Percentiles rank a stretch among this genome's conserved stretches.
Evolutionary conservation across 2,329 filamentous ascomycete genomes (phyloP).

Genomic region (Stagonosporopsis rhizophila): DNA sequence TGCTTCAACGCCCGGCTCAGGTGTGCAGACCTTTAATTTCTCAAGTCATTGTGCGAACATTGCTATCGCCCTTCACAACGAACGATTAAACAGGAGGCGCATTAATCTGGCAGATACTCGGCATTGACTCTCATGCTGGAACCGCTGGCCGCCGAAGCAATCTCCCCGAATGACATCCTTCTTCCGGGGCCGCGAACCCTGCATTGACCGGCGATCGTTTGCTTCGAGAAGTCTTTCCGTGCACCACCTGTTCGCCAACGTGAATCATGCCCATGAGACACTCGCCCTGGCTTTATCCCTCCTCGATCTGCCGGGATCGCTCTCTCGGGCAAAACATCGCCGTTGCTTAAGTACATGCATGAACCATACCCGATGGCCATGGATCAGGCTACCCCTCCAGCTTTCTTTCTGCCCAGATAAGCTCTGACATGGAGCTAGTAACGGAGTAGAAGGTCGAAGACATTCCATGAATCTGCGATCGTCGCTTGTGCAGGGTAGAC

Average conservation of each 20-base stretch:
- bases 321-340: slow-evolving; percentile 26
- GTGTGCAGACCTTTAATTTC: slow-evolving; percentile 9
- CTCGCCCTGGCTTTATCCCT: slow-evolving; percentile 19
- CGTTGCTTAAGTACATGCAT: slow-evolving; percentile 25
- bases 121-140: slow-evolving; percentile 26
- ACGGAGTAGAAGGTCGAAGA: slow-evolving; percentile 25
- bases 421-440: slow-evolving; percentile 23
- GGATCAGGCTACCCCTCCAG: slow-evolving; percentile 17
- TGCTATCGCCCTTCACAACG: slow-evolving; percentile 22
- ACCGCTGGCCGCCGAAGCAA: slow-evolving; percentile 7
- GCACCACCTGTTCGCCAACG: slow-evolving; percentile 33
- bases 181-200: slow-evolving; percentile 21
- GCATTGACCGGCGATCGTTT: slow-evolving; percentile 25
- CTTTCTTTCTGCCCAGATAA: slow-evolving; percentile 16
- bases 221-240: slow-evolving; percentile 34
- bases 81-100: background rate
- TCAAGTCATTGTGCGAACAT: background rate
- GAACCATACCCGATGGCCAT: slow-evolving; percentile 23
- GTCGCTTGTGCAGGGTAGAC: slow-evolving; percentile 3
- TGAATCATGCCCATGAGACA: slow-evolving; percentile 20
- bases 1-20: slow-evolving; percentile 17
- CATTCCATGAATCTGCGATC: slow-evolving; percentile 19
- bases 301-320: slow-evolving; percentile 32
- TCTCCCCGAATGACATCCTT: slow-evolving; percentile 18
- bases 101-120: slow-evolving; percentile 28